These are phyloP conservation scores for Mucor saturninus DNA, from an alignment of 371 early-diverging fungal genomes.

Conservation along the genomic window DNA sequence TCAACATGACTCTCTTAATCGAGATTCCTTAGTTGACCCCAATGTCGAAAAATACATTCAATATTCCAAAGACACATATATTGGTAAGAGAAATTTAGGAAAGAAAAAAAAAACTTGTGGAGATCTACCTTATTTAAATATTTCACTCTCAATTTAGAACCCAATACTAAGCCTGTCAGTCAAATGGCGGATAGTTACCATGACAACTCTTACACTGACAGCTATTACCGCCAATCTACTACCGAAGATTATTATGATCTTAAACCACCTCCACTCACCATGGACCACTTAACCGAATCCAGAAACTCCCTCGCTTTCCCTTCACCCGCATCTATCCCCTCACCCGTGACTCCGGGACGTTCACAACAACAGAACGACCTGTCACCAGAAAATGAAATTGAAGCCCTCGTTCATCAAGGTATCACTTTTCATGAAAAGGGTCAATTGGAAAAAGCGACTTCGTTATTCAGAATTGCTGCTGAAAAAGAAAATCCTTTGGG, in stretches of 20 bases:
- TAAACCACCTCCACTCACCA: constrained; percentile 20
- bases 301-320: constrained; percentile 7
- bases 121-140: background rate
- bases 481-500: constrained; percentile 71
- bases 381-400: constrained; percentile 16
- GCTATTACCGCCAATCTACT: background rate
- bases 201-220: constrained; percentile 7
- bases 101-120: background rate
- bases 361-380: no score
- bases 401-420: constrained; percentile 51
- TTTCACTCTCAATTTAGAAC: constrained; percentile 9
- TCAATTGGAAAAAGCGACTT: constrained; percentile 72
- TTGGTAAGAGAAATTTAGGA: constrained; percentile 10
- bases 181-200: background rate
- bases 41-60: background rate
- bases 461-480: constrained; percentile 74
- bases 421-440: constrained; percentile 74
- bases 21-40: constrained; percentile 16
- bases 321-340: constrained; percentile 24
- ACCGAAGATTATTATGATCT: background rate
- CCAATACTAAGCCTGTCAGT: constrained; percentile 11
- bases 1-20: constrained; percentile 5
- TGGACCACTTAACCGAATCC: constrained; percentile 4
- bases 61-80: constrained; percentile 17
- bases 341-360: constrained; percentile 15